Percentiles rank a stretch among this genome's conserved stretches.
Conservation (phyloP, 169 alveolate species). For the Cryptosporidium xiaoi region DNA sequence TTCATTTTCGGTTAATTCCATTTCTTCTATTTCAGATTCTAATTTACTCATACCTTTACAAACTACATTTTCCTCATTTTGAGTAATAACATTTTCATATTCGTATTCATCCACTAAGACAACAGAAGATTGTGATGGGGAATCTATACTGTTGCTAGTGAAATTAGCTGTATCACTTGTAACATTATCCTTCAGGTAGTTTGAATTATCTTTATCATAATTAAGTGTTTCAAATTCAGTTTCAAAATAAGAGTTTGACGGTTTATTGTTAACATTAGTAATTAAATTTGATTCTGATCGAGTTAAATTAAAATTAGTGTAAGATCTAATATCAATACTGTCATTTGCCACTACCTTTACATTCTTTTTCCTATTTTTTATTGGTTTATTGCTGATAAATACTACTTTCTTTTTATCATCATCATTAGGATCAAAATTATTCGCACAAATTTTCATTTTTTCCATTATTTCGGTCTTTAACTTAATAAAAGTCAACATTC, state of each 20-base stretch:
- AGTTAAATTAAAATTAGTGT: slow-evolving; percentile 23
- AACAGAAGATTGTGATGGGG: too few species aligned
- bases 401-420: too few species aligned
- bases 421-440: too few species aligned
- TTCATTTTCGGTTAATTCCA: too few species aligned
- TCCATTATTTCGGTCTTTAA: not conserved
- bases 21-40: too few species aligned
- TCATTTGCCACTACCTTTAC: not conserved
- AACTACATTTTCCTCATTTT: too few species aligned
- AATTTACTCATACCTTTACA: too few species aligned
- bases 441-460: not conserved
- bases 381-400: not conserved
- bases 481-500: slow-evolving; percentile 31
- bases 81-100: too few species aligned
- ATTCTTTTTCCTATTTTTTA: not conserved
- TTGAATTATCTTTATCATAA: not conserved
- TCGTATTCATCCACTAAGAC: too few species aligned
- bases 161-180: not conserved
- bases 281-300: not conserved
- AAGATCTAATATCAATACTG: slow-evolving; percentile 52
- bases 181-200: not conserved
- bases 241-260: too few species aligned
- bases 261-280: not conserved
- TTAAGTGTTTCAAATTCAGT: not conserved
- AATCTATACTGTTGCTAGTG: not conserved